Conservation (phyloP, 371 early-diverging fungal species). For the Mucor sp. region DNA sequence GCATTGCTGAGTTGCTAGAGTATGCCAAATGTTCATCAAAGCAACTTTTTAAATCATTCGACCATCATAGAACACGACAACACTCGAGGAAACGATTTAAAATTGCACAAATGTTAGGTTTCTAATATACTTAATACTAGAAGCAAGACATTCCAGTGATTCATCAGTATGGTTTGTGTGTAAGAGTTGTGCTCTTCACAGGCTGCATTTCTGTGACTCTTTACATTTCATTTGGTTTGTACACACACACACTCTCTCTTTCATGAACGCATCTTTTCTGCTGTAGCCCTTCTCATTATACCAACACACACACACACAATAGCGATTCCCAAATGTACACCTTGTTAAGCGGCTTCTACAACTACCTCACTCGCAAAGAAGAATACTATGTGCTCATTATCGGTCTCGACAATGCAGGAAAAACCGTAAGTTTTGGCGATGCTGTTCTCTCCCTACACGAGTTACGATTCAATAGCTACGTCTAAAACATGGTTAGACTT, state of each 20-base stretch:
- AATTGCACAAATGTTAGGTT: background rate
- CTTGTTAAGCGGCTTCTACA: conserved; percentile 86
- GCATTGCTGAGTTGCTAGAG: background rate
- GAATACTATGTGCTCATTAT: conserved; percentile 93
- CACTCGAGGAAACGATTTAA: background rate
- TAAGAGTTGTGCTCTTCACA: too few relatives aligned
- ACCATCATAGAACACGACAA: background rate
- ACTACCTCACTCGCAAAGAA: conserved; percentile 82
- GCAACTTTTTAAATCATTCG: background rate
- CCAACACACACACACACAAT: background rate
- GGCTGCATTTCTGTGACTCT: too few relatives aligned
- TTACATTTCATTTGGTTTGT: too few relatives aligned
- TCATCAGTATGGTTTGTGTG: too few relatives aligned
- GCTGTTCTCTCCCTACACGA: background rate
- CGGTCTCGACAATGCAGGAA: conserved; percentile 96
- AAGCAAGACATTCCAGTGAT: too few relatives aligned
- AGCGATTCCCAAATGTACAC: conserved; percentile 77
- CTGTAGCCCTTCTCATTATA: background rate
- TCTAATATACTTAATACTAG: too few relatives aligned
- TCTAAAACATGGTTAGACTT: conserved; percentile 16
- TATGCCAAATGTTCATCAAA: background rate
- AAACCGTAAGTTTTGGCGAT: conserved; percentile 68
- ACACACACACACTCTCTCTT: background rate
- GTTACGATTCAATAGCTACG: background rate
- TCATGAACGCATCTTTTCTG: background rate